Evolutionary conservation across 208 protist species (phyloP).

Genomic region (Crithidia expoeki): DNA sequence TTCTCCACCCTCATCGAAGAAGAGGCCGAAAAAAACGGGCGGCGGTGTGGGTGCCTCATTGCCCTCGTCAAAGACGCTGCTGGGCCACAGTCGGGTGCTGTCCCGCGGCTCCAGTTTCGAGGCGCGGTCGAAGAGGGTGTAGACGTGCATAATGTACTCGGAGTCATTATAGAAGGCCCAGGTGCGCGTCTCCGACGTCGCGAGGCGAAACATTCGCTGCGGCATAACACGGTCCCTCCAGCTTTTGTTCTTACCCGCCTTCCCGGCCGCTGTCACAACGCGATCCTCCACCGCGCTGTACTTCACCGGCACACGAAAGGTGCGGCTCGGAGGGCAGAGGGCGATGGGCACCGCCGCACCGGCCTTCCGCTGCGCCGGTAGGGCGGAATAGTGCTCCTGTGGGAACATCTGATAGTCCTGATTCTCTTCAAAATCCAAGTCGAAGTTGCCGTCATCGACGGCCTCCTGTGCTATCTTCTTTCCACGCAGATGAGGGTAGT

Average conservation of each 20-base stretch:
- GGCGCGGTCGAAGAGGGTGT: conserved; percentile 48
- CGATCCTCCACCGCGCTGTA: conserved; percentile 23
- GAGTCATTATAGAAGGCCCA: conserved; percentile 76
- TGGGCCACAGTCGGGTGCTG: conserved; percentile 31
- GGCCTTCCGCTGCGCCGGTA: conserved; percentile 21
- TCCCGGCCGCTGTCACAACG: neutral
- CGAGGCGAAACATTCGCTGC: conserved; percentile 26
- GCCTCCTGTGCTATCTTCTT: neutral
- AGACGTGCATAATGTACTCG: conserved; percentile 54
- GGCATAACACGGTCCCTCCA: conserved; percentile 21
- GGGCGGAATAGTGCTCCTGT: conserved; percentile 22
- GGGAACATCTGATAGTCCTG: conserved; percentile 11
- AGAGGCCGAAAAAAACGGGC: conserved; percentile 30
- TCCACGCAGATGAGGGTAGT: neutral
- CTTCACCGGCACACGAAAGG: conserved; percentile 19
- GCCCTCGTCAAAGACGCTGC: conserved; percentile 26
- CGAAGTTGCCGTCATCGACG: neutral
- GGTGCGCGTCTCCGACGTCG: conserved; percentile 38
- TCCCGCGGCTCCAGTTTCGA: conserved; percentile 52
- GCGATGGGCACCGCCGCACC: conserved; percentile 20
- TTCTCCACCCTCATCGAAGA: conserved; percentile 25
- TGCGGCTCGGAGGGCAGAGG: conserved; percentile 24
- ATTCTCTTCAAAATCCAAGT: conserved; percentile 17
- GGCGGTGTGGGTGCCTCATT: conserved; percentile 13
- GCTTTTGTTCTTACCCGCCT: conserved; percentile 9